Evolutionary conservation across 768 basidiomycete genomes (phyloP), one percentile per base, ranked within the genome.

Genomic region (Daedaleopsis nitida): DNA sequence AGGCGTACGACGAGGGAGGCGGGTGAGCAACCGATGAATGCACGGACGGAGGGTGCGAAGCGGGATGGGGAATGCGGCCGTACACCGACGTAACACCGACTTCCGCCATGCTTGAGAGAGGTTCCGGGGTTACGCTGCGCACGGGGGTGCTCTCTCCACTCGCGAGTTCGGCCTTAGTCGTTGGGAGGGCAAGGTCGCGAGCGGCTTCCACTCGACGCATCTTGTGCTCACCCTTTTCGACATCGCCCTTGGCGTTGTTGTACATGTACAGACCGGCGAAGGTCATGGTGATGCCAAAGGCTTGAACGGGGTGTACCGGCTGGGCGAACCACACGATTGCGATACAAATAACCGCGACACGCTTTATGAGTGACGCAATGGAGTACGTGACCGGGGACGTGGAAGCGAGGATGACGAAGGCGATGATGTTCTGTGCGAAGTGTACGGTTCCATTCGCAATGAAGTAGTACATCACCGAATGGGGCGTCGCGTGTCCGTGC

Each of bases 361-460:
- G 94, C 76, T 99, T 99, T 78, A 98, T 86, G 69, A 99, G 86
- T 4, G 94, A 97, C 3, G 97, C 97, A 73, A 99, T 98, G 55
- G 94, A 96, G 76, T 99, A 99, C 0, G 97, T 98, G 66, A 99
- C 97, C 19, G 97, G 96, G 12, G 96, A 98, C 3, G 94, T 96
- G 32, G 92, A 93, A 1, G 96, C 88, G 51, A 99, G 86, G 70
- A 99, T 93, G 72, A 96, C 83, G 78, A 99, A 99, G 34, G 97
- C 97, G 68, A 98, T 92, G 70, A 98, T 89, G 80, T 95, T 98
- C 76, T 99, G 97, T 1, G 87, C 88, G 69, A 97, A 99, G 76
- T 99, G 95, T 13, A 94, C 95, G 1, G 92, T 89, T 48, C 96
- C 96, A 74, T 99, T 99, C 76, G 94, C 82, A 75, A 94, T 83